Base-by-base conservation (phyloP, 2,329 filamentous ascomycete species). In the Zasmidium citrigriseum region DNA sequence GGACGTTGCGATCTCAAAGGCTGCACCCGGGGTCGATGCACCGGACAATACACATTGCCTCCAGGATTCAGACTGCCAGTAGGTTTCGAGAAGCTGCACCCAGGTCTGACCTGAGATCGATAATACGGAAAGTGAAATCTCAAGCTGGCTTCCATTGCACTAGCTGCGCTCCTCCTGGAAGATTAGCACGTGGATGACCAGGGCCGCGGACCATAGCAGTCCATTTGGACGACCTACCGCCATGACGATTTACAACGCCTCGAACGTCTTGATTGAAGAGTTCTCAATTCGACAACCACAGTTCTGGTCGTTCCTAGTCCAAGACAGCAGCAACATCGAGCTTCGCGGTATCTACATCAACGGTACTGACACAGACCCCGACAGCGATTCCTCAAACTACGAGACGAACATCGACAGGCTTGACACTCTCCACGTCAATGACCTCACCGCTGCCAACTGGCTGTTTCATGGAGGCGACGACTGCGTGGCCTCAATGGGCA, bases 1-100 rank as follows among this genome's bases (percentile, higher is more conserved):
- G 76, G 76, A 1, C 67, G 72, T 4, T 79, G 77, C 60, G 60
- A 71, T 11, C 46, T 68, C 11, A 20, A 60, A 3, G 57, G 52
- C 5, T 66, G 76, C 57, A 62, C 57, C 1, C 65, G 69, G 1
- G 76, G 69, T 2, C 69, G 61, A 48, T 79, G 77, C 62, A 34
- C 58, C 27, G 76, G 75, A 10, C 74, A 78, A 60, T 80, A 79
- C 65, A 54, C 54, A 4, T 38, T 78, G 18, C 77, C 77, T 16
- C 66, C 67, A 18, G 62, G 72, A 27, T 76, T 72, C 57, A 71
- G 65, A 46, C 65, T 78, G 4, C 76, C 77, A 2, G 49, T 58
- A 18, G 48, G 44, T 4, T 63, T 10, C 14, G 34, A 41, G 18
- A 41, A n/a, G 7, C 4, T n/a, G 34, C 34, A 41, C 16, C 12